A percentile compares a stretch with the other conserved stretches of the same genome.
Evolutionary conservation across 108 stramenopile species (phyloP).

Genomic region (Cyclotella atomus): DNA sequence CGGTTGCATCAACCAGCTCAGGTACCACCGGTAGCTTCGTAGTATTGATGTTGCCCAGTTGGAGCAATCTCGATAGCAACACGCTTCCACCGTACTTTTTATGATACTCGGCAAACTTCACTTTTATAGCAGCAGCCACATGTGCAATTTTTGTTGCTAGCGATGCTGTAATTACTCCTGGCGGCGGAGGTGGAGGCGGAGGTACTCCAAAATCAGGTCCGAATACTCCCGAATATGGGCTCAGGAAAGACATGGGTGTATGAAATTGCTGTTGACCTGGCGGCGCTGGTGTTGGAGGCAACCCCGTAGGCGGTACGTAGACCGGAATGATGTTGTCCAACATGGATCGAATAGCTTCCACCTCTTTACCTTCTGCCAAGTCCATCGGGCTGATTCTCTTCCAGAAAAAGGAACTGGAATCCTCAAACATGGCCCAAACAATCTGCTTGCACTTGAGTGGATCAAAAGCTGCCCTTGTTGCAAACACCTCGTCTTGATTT

Average conservation of each 20-base stretch:
- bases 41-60: not conserved
- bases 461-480: not conserved
- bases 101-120: not conserved
- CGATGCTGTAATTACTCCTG: no score
- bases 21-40: not conserved
- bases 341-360: not conserved
- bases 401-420: not conserved
- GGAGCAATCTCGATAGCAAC: not conserved
- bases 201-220: no score
- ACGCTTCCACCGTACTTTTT: not conserved
- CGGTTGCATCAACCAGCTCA: no score
- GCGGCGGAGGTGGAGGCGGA: not conserved
- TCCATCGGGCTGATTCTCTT: not conserved
- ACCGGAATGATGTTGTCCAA: not conserved
- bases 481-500: not conserved
- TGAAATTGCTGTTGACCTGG: no score
- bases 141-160: not conserved
- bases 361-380: not conserved
- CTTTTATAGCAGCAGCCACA: not conserved
- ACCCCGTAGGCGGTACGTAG: not conserved
- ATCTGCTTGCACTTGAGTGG: constrained; percentile 3
- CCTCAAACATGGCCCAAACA: constrained; percentile 11
- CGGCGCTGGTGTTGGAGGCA: not conserved
- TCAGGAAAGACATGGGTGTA: no score
- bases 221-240: no score